Percentiles rank a stretch among this genome's conserved stretches.
phyloP scores from a whole-genome alignment of 2,329 filamentous ascomycete genomes.

The Raffaelea deltoideospora region DNA sequence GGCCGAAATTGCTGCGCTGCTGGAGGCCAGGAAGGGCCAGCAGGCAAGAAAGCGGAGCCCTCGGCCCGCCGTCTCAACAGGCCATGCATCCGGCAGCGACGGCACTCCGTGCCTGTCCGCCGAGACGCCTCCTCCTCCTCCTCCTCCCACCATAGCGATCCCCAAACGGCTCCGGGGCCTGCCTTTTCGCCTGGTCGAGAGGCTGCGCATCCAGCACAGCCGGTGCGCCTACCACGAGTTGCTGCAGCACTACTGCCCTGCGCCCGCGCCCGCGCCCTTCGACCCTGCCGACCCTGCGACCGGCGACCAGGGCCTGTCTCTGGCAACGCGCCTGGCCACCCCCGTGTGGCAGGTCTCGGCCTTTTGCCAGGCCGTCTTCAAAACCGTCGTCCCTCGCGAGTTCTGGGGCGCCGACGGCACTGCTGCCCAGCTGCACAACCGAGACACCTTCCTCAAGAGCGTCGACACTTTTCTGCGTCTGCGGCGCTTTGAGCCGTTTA shows the following conservation, averaged over 20 bases:
- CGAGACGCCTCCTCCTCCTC: too few relatives aligned
- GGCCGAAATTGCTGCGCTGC: constrained; percentile 49
- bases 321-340: constrained; percentile 46
- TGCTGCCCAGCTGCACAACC: constrained; percentile 42
- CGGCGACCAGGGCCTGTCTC: neutral
- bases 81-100: too few relatives aligned
- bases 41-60: constrained; percentile 7
- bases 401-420: constrained; percentile 55
- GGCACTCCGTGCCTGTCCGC: too few relatives aligned
- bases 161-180: constrained; percentile 57
- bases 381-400: constrained; percentile 54
- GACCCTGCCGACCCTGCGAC: neutral
- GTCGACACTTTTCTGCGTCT: constrained; percentile 67
- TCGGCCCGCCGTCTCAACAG: too few relatives aligned
- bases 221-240: constrained; percentile 70
- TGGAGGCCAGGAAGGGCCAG: constrained; percentile 13
- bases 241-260: constrained; percentile 68
- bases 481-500: constrained; percentile 67
- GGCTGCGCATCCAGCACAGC: constrained; percentile 54
- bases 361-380: constrained; percentile 67
- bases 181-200: constrained; percentile 42
- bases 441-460: constrained; percentile 42
- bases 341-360: constrained; percentile 58
- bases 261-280: constrained; percentile 13
- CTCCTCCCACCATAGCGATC: constrained; percentile 18